Evolutionary conservation across 2,329 filamentous ascomycete genomes (phyloP), one percentile per base, ranked within the genome.

Genomic region (Dryadomyces sulphureus): DNA sequence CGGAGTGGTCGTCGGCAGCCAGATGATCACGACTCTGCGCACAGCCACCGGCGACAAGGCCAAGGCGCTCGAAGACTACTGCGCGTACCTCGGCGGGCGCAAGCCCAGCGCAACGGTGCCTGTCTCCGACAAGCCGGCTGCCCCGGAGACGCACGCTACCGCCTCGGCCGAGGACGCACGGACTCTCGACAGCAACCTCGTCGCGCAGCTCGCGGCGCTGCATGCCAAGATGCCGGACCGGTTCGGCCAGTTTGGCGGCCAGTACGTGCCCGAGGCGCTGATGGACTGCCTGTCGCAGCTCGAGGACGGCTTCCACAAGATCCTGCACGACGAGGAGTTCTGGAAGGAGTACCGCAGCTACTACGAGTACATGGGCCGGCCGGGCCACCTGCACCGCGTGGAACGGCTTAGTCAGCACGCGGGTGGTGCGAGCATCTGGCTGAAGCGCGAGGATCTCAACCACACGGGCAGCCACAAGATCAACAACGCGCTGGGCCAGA

Each of bases 381-480:
- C 92, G 2, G 92, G 90, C 45, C 88, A 90, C 54, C 70, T 98
- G 45, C 92, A 98, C 65, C 68, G 89, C 45, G 92, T 92, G 1
- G 80, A 92, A 55, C 80, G 89, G 45, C 69, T 98, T 53, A 96
- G 90, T 0, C 82, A 93, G 59, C 70, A 90, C 57, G 88, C 86
- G 41, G 87, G 88, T 21, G 92, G 92, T 50, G 90, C 92, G 42
- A 94, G 88, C 59, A 94, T 98, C 68, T 98, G 90, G 82, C 68
- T 98, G 54, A 98, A 98, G 75, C 79, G 92, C 56, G 92, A 98
- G 66, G 92, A 98, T 61, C 70, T 96, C 47, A 96, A 96, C 66
- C 92, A 98, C 62, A 96, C 92, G 8, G 92, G 92, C 54, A 93
- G 85, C 52, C 92, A 98, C 73, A 98, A 98, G 75, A 96, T 98